phyloP scores from a whole-genome alignment of 2,329 filamentous ascomycete species.

The Hansfordia pulvinata region DNA sequence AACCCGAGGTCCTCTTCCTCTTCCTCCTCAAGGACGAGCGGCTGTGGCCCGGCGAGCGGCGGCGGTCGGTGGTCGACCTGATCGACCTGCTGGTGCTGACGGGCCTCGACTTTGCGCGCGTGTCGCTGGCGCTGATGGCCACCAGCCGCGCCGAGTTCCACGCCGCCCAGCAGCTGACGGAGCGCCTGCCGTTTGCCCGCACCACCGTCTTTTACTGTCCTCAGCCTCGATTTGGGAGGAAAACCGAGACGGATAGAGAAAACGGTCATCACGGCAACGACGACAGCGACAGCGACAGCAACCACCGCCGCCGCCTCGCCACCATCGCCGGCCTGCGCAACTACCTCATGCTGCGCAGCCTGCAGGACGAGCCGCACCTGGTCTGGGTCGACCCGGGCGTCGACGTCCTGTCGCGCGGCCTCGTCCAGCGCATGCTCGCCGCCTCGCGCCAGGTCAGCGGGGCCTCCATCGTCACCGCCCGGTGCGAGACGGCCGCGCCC shows the following conservation, averaged over 20 bases:
- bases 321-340: conserved; percentile 17
- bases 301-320: conserved; percentile 12
- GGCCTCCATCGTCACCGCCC: conserved; percentile 16
- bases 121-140: conserved; percentile 15
- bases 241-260: conserved; percentile 7
- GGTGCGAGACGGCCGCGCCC: conserved; percentile 15
- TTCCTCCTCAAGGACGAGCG: conserved; percentile 12
- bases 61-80: conserved; percentile 15
- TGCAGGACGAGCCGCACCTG: conserved; percentile 18
- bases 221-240: background rate
- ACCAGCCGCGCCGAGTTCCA: conserved; percentile 12
- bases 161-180: conserved; percentile 8
- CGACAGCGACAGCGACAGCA: conserved; percentile 9
- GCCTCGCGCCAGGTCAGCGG: conserved; percentile 11
- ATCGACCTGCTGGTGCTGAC: conserved; percentile 13
- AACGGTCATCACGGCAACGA: conserved; percentile 7
- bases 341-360: conserved; percentile 16
- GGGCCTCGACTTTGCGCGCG: conserved; percentile 10
- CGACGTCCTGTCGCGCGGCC: conserved; percentile 15
- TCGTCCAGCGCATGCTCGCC: conserved; percentile 19
- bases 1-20: conserved; percentile 11
- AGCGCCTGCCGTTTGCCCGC: conserved; percentile 12
- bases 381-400: conserved; percentile 22
- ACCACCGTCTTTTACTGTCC: conserved; percentile 9
- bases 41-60: conserved; percentile 14